A percentile compares a stretch with the other conserved stretches of the same genome.
phyloP scores from a whole-genome alignment of 176 grass and related monocot genomes.

The Echinochloa phyllopogon region DNA sequence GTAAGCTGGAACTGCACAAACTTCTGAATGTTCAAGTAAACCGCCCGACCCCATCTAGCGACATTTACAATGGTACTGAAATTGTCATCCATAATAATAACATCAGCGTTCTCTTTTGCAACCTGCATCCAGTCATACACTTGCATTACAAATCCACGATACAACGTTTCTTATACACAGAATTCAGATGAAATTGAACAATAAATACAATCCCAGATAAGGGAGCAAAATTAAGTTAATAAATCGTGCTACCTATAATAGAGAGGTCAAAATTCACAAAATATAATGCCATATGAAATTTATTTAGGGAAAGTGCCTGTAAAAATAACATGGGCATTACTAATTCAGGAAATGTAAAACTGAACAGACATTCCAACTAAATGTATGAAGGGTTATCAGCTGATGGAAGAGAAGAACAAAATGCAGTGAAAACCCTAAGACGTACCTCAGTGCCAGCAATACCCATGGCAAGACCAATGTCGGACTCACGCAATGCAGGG shows the following conservation, averaged over 20 bases:
- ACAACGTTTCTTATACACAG: background rate
- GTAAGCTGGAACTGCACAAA: constrained; percentile 84
- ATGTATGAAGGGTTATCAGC: background rate
- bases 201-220: background rate
- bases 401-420: constrained; percentile 15
- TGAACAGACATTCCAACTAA: constrained; percentile 26
- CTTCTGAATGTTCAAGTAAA: constrained; percentile 74
- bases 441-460: constrained; percentile 91
- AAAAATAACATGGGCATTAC: background rate
- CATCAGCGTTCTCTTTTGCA: constrained; percentile 64
- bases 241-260: background rate
- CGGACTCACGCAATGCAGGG: constrained; percentile 80
- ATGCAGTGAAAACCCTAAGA: constrained; percentile 1
- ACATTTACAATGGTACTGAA: constrained; percentile 69
- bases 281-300: background rate
- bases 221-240: background rate
- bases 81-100: constrained; percentile 76
- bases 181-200: background rate
- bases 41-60: constrained; percentile 64
- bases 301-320: background rate
- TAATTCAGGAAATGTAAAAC: background rate
- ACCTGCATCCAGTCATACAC: constrained; percentile 49
- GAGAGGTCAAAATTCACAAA: background rate
- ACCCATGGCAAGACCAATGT: constrained; percentile 95
- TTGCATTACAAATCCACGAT: constrained; percentile 19